phyloP scores from a whole-genome alignment of 2,329 filamentous ascomycete genomes.

The Penicillium sp. region DNA sequence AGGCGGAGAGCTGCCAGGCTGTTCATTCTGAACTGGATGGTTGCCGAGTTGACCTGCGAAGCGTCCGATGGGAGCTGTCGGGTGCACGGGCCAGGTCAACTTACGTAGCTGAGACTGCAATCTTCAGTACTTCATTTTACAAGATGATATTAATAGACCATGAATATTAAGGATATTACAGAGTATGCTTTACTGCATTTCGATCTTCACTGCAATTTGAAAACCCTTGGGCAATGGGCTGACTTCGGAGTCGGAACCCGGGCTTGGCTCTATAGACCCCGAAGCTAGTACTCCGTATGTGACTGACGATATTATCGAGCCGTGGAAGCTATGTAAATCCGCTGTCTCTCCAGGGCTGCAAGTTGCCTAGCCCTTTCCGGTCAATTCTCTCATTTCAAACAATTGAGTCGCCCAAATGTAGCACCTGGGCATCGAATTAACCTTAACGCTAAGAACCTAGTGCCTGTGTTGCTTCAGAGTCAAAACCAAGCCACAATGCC shows the following conservation, averaged over 20 bases:
- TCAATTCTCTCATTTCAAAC: background rate
- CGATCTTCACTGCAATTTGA: no score
- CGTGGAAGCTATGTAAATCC: no score
- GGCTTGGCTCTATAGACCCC: no score
- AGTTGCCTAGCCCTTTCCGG: background rate
- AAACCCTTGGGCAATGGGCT: no score
- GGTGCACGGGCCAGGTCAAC: constrained; percentile 3
- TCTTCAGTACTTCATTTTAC: background rate
- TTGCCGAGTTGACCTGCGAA: background rate
- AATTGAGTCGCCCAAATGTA: background rate
- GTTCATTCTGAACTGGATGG: constrained; percentile 1
- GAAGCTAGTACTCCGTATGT: no score
- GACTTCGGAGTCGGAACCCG: no score
- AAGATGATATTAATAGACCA: background rate
- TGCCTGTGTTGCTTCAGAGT: background rate
- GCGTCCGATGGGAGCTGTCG: background rate
- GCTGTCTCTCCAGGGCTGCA: no score
- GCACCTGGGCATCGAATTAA: no score
- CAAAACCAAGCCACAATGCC: constrained; percentile 3
- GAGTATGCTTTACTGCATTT: no score
- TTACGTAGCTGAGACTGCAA: constrained; percentile 1
- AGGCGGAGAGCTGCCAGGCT: constrained; percentile 3
- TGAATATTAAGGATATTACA: no score
- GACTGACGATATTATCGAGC: no score
- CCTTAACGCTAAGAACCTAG: background rate